Conservation (phyloP, 768 basidiomycete species). For the Phanerodontia chrysosporium region DNA sequence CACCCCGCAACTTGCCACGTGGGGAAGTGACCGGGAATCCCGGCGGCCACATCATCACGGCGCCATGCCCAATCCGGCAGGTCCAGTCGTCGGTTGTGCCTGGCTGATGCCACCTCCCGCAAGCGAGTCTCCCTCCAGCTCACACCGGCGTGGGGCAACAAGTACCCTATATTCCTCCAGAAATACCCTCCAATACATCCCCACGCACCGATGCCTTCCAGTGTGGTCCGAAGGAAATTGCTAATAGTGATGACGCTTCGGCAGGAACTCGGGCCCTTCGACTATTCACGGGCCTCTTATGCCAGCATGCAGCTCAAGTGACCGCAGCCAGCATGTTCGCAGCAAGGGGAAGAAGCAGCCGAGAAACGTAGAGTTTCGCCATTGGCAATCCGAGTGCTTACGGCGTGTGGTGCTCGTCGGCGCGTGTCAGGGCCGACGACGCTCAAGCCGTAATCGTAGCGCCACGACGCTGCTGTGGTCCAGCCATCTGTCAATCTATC, state of each 20-base stretch:
- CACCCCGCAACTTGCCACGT: background rate
- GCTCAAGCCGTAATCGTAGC: too few species aligned
- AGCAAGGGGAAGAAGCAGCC: background rate
- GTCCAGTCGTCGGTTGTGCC: background rate
- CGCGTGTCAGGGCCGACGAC: too few species aligned
- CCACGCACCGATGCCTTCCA: background rate
- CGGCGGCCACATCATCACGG: background rate
- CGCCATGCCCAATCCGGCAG: background rate
- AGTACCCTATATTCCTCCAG: background rate
- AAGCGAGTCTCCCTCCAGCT: background rate
- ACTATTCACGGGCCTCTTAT: background rate
- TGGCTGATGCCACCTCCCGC: background rate
- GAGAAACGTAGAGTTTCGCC: background rate
- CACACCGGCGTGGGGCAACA: background rate
- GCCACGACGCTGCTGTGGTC: background rate
- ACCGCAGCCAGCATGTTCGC: background rate
- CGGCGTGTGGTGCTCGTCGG: too few species aligned
- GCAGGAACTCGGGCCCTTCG: constrained; percentile 2
- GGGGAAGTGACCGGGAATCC: background rate
- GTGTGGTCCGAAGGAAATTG: background rate
- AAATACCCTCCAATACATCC: background rate
- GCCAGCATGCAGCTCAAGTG: background rate
- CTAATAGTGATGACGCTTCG: background rate
- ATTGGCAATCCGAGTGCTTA: background rate
- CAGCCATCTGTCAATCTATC: background rate